Evolutionary conservation across 2,329 filamentous ascomycete species (phyloP), one percentile per base, ranked within the genome.

Genomic region (Paramyrothecium sp.): DNA sequence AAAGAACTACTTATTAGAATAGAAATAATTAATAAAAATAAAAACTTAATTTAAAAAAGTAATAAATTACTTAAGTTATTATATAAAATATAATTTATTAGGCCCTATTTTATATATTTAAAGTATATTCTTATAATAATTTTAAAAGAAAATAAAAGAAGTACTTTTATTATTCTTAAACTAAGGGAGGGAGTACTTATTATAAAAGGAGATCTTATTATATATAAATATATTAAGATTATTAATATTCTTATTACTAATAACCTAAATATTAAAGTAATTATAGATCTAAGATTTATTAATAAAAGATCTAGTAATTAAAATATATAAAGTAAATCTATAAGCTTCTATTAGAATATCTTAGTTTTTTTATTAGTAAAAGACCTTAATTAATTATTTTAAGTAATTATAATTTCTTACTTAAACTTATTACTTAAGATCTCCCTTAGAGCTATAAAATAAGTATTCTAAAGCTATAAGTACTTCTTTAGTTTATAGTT

Each of bases 61-160:
- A 11, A 41, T 11, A n/a, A n/a, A 11, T 41, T 11, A n/a, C n/a
- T 41, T 11, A n/a, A 41, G 11, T 41, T 41, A 41, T 11, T 11
- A 41, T 11, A 41, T 11, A n/a, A 20, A 23, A 51, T 13, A 20
- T 51, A 38, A 17, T 53, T 20, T 20, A 53, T n/a, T 13, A 22
- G 23, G 20, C 49, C 26, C 54, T 53, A 11, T 53, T 53, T 56
- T 53, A 56, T 53, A 53, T 53, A 33, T 51, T 49, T n/a, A 38
- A 53, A 48, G 8, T 49, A n/a, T n/a, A n/a, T n/a, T n/a, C n/a
- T n/a, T n/a, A 48, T 10, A 23, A 23, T 47, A 56, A 19, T 51
- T 51, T 56, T 47, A 23, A 30, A 51, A 21, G 17, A 26, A 26
- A 8, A 46, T n/a, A 53, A 52, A 22, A 4, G 21, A 22, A 22